Evolutionary conservation across 2,329 filamentous ascomycete genomes (phyloP).

Genomic region (Monosporascus sp.): DNA sequence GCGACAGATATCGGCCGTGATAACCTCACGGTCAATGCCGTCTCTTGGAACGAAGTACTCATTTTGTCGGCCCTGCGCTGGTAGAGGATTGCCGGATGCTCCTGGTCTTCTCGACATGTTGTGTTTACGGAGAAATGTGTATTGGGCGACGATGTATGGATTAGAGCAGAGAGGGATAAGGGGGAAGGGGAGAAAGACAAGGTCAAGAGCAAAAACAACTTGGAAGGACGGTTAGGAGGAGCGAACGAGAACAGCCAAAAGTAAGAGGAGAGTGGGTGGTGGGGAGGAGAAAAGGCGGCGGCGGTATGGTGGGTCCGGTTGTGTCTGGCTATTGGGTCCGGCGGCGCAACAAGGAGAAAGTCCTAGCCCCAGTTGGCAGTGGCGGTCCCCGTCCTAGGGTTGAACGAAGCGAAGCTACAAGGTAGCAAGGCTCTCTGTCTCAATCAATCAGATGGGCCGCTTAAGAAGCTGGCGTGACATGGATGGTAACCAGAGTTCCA

Average conservation of each 20-base stretch:
- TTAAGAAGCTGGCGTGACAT: neutral
- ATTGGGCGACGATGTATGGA: constrained; percentile 14
- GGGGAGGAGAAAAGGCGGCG: constrained; percentile 24
- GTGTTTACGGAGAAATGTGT: constrained; percentile 9
- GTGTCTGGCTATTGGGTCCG: constrained; percentile 4
- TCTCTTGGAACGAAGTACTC: constrained; percentile 77
- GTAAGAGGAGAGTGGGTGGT: constrained; percentile 19
- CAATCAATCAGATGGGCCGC: neutral
- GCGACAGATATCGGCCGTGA: constrained; percentile 78
- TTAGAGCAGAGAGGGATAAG: constrained; percentile 11
- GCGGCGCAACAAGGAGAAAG: neutral
- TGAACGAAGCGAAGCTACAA: neutral
- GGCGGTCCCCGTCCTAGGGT: neutral
- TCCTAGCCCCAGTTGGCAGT: neutral
- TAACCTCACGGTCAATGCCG: constrained; percentile 78
- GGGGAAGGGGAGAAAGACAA: constrained; percentile 12
- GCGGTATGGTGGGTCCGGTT: constrained; percentile 16
- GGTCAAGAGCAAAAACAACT: constrained; percentile 12
- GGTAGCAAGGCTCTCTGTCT: neutral
- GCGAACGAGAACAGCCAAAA: constrained; percentile 14
- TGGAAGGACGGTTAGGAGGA: constrained; percentile 15
- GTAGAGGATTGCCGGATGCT: constrained; percentile 30
- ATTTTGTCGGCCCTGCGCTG: constrained; percentile 53
- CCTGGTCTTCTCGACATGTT: constrained; percentile 33
- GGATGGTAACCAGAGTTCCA: neutral